Percentiles rank a stretch among this genome's conserved stretches.
phyloP scores from a whole-genome alignment of 345 rosid species.

The Citrus glauca region DNA sequence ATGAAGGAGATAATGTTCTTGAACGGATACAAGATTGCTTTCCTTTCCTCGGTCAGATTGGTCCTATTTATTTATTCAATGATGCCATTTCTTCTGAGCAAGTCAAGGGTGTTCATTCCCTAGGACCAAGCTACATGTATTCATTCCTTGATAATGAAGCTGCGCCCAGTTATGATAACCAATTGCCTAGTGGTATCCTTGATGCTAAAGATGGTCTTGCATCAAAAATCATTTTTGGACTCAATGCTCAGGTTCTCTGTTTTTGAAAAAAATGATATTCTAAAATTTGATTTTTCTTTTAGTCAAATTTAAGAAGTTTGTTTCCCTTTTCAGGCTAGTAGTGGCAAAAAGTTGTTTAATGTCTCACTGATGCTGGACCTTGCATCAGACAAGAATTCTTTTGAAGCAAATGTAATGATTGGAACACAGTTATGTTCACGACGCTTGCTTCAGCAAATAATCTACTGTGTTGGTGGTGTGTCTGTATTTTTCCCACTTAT shows the following conservation, averaged over 20 bases:
- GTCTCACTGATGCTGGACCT: constrained; percentile 69
- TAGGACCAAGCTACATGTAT: constrained; percentile 98
- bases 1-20: constrained; percentile 51
- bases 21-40: constrained; percentile 44
- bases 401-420: constrained; percentile 72
- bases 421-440: constrained; percentile 92
- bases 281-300: constrained; percentile 2
- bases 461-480: constrained; percentile 95
- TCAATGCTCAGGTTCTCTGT: constrained; percentile 82
- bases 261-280: neutral
- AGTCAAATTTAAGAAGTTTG: constrained; percentile 8
- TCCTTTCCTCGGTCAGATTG: constrained; percentile 89
- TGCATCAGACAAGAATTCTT: constrained; percentile 54
- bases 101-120: constrained; percentile 66
- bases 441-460: constrained; percentile 84
- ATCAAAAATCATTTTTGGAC: constrained; percentile 81
- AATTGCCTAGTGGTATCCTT: constrained; percentile 71
- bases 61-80: constrained; percentile 80
- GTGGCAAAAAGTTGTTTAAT: constrained; percentile 80
- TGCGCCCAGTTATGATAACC: constrained; percentile 46
- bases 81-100: constrained; percentile 86
- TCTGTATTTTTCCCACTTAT: constrained; percentile 95
- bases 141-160: constrained; percentile 83
- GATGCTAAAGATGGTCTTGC: constrained; percentile 94
- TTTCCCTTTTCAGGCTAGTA: constrained; percentile 74